These are phyloP conservation scores for Solanum pinnatisectum DNA, from an alignment of 257 asterid genomes.

Conservation along the genomic window DNA sequence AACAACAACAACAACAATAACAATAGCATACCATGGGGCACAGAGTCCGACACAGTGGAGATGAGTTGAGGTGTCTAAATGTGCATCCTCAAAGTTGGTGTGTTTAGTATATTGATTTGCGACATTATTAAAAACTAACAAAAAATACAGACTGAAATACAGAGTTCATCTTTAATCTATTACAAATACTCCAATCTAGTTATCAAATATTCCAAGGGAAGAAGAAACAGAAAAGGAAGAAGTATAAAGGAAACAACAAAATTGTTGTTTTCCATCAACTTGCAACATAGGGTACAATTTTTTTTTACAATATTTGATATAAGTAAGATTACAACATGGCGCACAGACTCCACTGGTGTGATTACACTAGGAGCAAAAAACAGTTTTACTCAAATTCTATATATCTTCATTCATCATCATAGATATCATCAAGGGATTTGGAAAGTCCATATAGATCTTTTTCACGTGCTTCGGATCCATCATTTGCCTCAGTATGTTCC, in stretches of 20 bases:
- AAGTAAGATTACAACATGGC: neutral
- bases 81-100: neutral
- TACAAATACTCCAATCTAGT: neutral
- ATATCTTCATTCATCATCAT: constrained; percentile 28
- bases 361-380: neutral
- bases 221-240: neutral
- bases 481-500: constrained; percentile 15
- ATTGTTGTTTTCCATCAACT: neutral
- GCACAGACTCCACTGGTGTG: neutral
- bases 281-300: neutral
- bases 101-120: neutral
- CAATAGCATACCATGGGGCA: no score
- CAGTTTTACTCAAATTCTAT: neutral
- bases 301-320: neutral
- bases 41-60: neutral
- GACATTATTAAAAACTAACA: neutral
- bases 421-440: constrained; percentile 51
- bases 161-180: neutral
- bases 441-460: constrained; percentile 27
- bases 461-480: neutral
- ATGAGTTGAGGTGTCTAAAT: neutral
- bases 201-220: neutral
- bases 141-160: neutral
- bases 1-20: no score
- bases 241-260: neutral